Percentiles rank a stretch among this genome's conserved stretches.
Conservation (phyloP, 2,329 filamentous ascomycete genomes). For the Paracamarosporium sp. region DNA sequence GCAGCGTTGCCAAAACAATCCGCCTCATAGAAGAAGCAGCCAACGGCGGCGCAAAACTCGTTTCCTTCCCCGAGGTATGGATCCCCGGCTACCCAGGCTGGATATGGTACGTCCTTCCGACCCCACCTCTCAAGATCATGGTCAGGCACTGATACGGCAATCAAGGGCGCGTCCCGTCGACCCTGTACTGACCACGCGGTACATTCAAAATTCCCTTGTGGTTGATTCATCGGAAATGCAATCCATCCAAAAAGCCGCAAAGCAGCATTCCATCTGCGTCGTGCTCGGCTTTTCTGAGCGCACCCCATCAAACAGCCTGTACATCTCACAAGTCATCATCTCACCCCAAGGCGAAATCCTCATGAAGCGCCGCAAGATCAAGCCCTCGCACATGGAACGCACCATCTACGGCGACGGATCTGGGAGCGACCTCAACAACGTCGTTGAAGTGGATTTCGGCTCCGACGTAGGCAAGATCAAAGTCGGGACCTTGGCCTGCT, state of each 20-base stretch:
- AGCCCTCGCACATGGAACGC: constrained; percentile 56
- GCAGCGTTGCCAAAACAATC: constrained; percentile 49
- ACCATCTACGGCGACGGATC: constrained; percentile 52
- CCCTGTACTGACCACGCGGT: background rate
- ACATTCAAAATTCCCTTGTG: constrained; percentile 13
- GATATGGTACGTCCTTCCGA: constrained; percentile 30
- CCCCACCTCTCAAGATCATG: background rate
- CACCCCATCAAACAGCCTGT: constrained; percentile 51
- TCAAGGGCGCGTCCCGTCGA: background rate
- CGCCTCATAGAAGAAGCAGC: constrained; percentile 40
- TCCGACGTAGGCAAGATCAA: constrained; percentile 38
- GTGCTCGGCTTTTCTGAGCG: constrained; percentile 60
- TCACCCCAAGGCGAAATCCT: constrained; percentile 50
- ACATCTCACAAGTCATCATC: constrained; percentile 52
- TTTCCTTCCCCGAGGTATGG: constrained; percentile 34
- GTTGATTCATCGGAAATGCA: constrained; percentile 47
- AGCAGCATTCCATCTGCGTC: constrained; percentile 51
- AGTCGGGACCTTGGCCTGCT: constrained; percentile 45
- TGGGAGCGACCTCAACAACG: constrained; percentile 42
- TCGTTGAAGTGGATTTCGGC: constrained; percentile 31
- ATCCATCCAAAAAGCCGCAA: constrained; percentile 28
- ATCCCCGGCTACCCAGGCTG: constrained; percentile 23
- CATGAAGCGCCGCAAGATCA: constrained; percentile 59
- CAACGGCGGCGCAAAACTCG: constrained; percentile 39
- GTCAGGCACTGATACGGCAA: background rate